These are phyloP conservation scores for Pholiota adiposa DNA, from an alignment of 1,284 basidiomycete species.

Conservation along the genomic window DNA sequence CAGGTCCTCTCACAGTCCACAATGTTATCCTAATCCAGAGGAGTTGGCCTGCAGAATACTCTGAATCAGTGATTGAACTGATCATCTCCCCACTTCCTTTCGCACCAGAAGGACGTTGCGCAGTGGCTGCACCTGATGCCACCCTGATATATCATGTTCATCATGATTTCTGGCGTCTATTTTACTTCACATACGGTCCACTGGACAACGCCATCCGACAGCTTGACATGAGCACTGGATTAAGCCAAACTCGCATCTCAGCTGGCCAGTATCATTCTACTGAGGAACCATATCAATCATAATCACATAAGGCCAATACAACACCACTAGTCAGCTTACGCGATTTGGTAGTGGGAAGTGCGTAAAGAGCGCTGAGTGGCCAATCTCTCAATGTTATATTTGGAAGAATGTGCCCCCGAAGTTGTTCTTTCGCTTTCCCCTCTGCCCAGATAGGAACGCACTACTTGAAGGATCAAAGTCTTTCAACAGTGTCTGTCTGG, in stretches of 20 bases:
- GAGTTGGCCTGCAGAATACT: not conserved
- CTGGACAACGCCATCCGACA: not conserved
- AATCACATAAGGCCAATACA: not conserved
- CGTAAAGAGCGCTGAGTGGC: not conserved
- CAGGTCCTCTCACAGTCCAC: not conserved
- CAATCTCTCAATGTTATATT: not conserved
- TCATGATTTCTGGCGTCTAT: conserved; percentile 1
- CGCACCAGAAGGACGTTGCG: not conserved
- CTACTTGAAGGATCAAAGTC: not conserved
- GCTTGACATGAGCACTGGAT: not conserved
- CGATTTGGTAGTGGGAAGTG: not conserved
- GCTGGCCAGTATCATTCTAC: not conserved
- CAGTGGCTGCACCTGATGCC: not conserved
- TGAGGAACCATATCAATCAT: not conserved
- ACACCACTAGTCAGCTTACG: not conserved
- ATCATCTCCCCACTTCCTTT: not conserved
- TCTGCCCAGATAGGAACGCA: not conserved
- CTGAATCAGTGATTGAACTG: not conserved
- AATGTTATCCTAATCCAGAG: not conserved
- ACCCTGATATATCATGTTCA: not conserved
- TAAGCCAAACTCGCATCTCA: not conserved
- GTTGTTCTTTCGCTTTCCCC: not conserved
- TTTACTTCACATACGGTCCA: not conserved
- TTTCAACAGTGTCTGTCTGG: not conserved
- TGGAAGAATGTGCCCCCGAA: not conserved